Evolutionary conservation across 352 stramenopile species (phyloP).

Genomic region (Phytopythium boreale): DNA sequence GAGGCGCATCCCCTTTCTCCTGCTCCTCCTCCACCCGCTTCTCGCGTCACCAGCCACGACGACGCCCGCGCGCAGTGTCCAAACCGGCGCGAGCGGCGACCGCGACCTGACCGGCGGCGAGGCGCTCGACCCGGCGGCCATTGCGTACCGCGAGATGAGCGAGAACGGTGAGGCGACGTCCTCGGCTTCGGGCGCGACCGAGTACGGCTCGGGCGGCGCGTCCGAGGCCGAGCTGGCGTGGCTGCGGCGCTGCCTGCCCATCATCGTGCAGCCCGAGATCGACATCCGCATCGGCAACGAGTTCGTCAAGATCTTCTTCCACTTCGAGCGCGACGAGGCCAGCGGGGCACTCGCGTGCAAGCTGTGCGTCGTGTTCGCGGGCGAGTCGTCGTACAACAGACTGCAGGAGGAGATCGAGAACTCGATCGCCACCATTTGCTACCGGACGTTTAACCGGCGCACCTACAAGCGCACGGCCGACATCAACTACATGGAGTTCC

Average conservation of each 20-base stretch:
- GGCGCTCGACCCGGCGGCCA: constrained; percentile 14
- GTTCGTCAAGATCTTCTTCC: constrained; percentile 81
- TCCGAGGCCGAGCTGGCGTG: constrained; percentile 58
- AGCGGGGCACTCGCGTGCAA: constrained; percentile 56
- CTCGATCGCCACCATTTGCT: constrained; percentile 68
- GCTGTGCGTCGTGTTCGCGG: constrained; percentile 79
- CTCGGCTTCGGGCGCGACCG: constrained; percentile 4
- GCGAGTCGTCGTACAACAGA: constrained; percentile 86
- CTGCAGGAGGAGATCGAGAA: constrained; percentile 70
- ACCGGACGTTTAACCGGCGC: constrained; percentile 82
- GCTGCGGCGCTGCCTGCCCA: constrained; percentile 74
- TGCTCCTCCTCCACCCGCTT: not conserved
- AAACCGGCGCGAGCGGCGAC: not conserved
- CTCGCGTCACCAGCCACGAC: not conserved
- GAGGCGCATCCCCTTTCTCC: not conserved
- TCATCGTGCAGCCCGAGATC: constrained; percentile 82
- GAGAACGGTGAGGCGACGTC: constrained; percentile 22
- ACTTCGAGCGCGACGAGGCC: constrained; percentile 65
- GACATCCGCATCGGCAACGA: constrained; percentile 82
- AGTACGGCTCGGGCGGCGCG: constrained; percentile 16
- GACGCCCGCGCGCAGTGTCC: not conserved
- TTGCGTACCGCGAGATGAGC: constrained; percentile 48
- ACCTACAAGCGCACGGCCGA: constrained; percentile 87
- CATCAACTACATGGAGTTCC: constrained; percentile 89
- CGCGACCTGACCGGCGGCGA: constrained; percentile 10